Evolutionary conservation across 345 rosid species (phyloP).

Genomic region (Hibiscus mutabilis): DNA sequence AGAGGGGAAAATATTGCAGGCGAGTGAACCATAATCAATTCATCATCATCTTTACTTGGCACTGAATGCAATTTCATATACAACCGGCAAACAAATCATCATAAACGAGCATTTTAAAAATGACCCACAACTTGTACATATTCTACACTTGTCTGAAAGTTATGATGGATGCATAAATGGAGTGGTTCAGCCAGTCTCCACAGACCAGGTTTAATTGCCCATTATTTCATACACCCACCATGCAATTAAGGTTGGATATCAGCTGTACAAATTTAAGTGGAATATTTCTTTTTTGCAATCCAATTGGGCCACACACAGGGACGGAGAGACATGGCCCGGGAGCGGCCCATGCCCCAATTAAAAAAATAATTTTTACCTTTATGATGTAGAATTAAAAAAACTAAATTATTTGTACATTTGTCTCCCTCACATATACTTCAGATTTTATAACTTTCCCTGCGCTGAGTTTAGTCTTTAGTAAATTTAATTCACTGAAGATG

Average conservation of each 20-base stretch:
- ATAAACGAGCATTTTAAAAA: not conserved
- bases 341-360: no score
- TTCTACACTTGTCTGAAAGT: not conserved
- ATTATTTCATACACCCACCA: not conserved
- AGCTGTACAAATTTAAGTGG: not conserved
- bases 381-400: no score
- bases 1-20: not conserved
- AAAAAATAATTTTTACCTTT: no score
- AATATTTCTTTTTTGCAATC: not conserved
- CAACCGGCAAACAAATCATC: not conserved
- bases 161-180: slow-evolving; percentile 4
- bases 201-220: slow-evolving; percentile 2
- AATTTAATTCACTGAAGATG: not conserved
- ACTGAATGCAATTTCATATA: slow-evolving; percentile 10
- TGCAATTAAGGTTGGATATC: slow-evolving; percentile 2
- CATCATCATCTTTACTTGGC: slow-evolving; percentile 1
- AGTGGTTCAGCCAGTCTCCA: not conserved
- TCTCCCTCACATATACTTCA: not conserved
- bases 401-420: no score
- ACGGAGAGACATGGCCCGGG: no score
- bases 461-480: not conserved
- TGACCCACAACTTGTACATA: not conserved
- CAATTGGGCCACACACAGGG: slow-evolving; percentile 5
- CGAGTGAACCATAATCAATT: not conserved
- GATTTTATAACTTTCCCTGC: not conserved